Evolutionary conservation across 2,329 filamentous ascomycete genomes (phyloP).

Genomic region (Aspergillus awamori): DNA sequence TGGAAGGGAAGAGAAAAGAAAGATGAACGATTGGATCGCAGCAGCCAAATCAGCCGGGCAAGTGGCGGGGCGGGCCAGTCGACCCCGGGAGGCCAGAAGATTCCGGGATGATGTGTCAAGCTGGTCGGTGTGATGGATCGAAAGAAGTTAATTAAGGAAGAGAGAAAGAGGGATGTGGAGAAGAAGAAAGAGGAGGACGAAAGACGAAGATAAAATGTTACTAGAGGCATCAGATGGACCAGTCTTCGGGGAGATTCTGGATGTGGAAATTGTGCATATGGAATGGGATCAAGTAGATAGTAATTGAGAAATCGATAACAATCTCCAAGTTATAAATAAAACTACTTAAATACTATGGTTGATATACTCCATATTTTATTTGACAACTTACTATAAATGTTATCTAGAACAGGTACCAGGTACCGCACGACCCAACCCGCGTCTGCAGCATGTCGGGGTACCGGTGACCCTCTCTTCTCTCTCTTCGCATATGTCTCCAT

Average conservation of each 20-base stretch:
- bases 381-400: neutral
- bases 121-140: constrained; percentile 11
- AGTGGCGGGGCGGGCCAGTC: constrained; percentile 3
- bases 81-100: neutral
- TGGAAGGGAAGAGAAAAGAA: neutral
- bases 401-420: neutral
- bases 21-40: neutral
- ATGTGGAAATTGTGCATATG: no score
- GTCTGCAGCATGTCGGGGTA: neutral
- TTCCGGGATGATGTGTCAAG: constrained; percentile 11
- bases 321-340: no score
- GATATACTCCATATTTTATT: neutral
- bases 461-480: neutral
- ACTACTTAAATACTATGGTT: no score
- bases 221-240: neutral
- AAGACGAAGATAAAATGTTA: neutral
- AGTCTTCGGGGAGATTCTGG: neutral
- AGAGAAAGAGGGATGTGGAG: neutral
- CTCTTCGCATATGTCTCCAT: no score
- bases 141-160: constrained; percentile 2
- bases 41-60: neutral
- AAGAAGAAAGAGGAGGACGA: constrained; percentile 1
- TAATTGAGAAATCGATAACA: no score
- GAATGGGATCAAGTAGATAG: no score
- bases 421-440: neutral